A percentile compares a stretch with the other conserved stretches of the same genome.
These are phyloP conservation scores for Verticillium longisporum DNA, from an alignment of 2,329 filamentous ascomycete genomes.

Conservation along the genomic window DNA sequence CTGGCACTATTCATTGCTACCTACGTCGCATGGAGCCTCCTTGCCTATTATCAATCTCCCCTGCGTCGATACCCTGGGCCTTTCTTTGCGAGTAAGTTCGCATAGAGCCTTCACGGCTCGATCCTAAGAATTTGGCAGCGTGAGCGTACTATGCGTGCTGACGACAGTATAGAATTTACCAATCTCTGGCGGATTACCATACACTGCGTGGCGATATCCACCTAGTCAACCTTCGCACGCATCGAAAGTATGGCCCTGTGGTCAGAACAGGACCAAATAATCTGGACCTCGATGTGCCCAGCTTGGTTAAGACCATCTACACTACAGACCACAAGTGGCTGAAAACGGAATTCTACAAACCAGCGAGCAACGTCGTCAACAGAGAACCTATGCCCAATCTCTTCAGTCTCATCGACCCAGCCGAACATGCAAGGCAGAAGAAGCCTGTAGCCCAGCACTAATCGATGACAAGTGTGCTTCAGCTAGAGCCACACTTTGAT, in stretches of 20 bases:
- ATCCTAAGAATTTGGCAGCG: neutral
- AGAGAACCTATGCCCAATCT: conserved; percentile 29
- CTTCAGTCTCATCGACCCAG: conserved; percentile 26
- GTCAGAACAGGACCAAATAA: conserved; percentile 23
- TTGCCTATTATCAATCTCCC: conserved; percentile 9
- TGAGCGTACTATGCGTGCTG: neutral
- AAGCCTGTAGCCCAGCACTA: conserved; percentile 28
- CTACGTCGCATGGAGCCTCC: neutral
- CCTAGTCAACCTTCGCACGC: conserved; percentile 15
- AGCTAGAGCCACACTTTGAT: conserved; percentile 32
- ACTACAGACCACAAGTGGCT: conserved; percentile 16
- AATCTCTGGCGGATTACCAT: conserved; percentile 1
- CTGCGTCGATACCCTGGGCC: conserved; percentile 24
- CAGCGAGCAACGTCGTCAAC: conserved; percentile 22
- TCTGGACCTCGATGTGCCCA: conserved; percentile 17
- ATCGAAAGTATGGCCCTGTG: conserved; percentile 23
- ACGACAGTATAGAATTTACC: neutral
- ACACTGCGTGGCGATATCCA: neutral
- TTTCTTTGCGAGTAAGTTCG: conserved; percentile 18
- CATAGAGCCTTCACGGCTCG: neutral
- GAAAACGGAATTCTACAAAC: conserved; percentile 29
- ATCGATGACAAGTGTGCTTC: conserved; percentile 17
- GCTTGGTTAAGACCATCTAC: conserved; percentile 20
- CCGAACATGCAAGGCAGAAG: conserved; percentile 24
- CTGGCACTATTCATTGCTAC: neutral